Percentiles rank a stretch among this genome's conserved stretches.
phyloP scores from a whole-genome alignment of 371 early-diverging fungal species.

The Mortierella sp. region DNA sequence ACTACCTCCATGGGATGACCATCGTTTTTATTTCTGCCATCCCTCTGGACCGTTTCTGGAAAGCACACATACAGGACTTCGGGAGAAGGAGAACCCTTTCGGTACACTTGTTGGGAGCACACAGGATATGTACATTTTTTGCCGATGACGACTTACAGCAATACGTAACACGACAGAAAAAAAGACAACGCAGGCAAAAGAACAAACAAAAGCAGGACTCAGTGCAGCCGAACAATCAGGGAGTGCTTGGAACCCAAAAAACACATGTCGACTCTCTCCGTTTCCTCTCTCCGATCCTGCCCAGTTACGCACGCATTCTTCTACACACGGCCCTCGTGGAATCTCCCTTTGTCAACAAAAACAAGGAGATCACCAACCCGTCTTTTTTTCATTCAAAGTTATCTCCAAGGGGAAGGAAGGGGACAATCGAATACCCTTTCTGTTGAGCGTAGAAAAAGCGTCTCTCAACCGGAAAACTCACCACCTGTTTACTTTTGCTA shows the following conservation, averaged over 20 bases:
- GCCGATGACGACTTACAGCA: constrained; percentile 1
- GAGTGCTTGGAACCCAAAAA: constrained; percentile 5
- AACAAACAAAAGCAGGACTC: not conserved
- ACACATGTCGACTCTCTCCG: not conserved
- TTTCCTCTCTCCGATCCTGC: not conserved
- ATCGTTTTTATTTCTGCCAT: not conserved
- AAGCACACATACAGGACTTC: not conserved
- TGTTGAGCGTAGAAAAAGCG: not conserved
- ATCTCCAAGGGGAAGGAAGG: not conserved
- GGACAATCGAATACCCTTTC: not conserved
- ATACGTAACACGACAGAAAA: not conserved
- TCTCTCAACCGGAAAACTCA: not conserved
- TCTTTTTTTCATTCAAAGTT: not conserved
- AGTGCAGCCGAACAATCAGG: not conserved
- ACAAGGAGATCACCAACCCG: not conserved
- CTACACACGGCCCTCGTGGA: constrained; percentile 12
- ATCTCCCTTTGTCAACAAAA: constrained; percentile 2
- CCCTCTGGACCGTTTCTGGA: not conserved
- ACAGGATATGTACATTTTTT: not conserved
- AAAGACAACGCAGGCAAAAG: not conserved
- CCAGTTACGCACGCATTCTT: constrained; percentile 14
- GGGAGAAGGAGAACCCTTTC: not conserved
- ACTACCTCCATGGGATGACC: not conserved
- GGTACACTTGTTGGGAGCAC: not conserved
- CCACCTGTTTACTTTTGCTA: not conserved